These are phyloP conservation scores for Tritrichomonas foetus DNA, from an alignment of 208 protist genomes.

Conservation along the genomic window DNA sequence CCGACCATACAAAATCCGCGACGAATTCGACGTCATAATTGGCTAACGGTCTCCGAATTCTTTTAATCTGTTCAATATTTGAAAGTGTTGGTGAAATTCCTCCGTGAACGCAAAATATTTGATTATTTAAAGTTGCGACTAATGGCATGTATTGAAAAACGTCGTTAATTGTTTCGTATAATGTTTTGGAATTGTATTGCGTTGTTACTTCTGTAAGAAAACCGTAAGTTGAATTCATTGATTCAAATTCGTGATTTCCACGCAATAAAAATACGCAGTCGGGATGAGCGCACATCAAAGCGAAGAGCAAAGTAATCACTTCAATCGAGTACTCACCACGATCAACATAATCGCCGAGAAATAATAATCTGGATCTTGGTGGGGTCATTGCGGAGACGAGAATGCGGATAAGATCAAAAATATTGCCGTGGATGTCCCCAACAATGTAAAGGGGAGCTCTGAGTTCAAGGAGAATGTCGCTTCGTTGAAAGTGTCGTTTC, in stretches of 20 bases:
- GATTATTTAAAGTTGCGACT: not conserved
- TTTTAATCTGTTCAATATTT: not conserved
- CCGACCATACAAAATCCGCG: not conserved
- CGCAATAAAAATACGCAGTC: not conserved
- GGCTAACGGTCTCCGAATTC: not conserved
- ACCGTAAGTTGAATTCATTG: not conserved
- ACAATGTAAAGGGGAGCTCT: not conserved
- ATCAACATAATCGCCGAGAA: conserved; percentile 30
- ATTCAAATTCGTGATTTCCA: not conserved
- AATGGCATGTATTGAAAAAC: conserved; percentile 5
- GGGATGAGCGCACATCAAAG: not conserved
- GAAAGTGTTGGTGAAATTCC: not conserved
- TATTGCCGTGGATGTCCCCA: conserved; percentile 15
- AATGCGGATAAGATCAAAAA: not conserved
- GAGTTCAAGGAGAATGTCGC: not conserved
- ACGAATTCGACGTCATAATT: not conserved
- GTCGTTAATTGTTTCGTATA: not conserved
- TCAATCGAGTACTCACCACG: not conserved
- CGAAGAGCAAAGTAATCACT: not conserved
- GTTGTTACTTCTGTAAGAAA: not conserved
- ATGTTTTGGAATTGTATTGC: not conserved
- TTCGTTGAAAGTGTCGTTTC: not conserved
- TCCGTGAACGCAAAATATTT: conserved; percentile 2
- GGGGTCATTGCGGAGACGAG: not conserved
- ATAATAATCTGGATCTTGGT: not conserved